Percentiles rank a stretch among this genome's conserved stretches.
Conservation (phyloP, 1,284 basidiomycete genomes). For the Ceratobasidium sp. region DNA sequence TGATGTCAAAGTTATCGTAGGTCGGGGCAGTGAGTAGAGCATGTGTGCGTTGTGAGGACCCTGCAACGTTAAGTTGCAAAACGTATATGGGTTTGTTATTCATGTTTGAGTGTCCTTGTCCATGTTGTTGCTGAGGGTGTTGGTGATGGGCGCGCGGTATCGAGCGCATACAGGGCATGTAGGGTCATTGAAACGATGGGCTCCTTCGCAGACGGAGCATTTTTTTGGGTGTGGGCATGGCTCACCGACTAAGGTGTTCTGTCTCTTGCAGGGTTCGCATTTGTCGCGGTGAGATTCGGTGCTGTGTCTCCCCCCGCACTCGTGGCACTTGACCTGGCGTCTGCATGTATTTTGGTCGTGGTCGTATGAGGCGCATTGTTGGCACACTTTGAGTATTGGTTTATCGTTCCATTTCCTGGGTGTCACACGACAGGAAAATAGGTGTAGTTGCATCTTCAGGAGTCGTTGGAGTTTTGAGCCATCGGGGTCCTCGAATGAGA, state of each 20-base stretch:
- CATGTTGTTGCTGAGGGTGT: not conserved
- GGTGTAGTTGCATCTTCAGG: not conserved
- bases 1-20: not conserved
- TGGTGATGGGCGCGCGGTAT: not conserved
- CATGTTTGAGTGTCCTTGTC: not conserved
- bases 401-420: not conserved
- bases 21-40: not conserved
- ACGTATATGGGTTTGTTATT: not conserved
- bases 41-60: not conserved
- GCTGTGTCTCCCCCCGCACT: not conserved
- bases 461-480: not conserved
- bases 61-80: slow-evolving; percentile 13
- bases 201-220: not conserved
- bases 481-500: slow-evolving; percentile 1
- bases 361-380: not conserved
- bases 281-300: not conserved
- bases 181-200: not conserved
- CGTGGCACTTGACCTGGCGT: not conserved
- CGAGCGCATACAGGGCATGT: not conserved
- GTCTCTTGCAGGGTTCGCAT: not conserved
- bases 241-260: not conserved
- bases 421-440: not conserved
- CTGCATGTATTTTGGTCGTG: not conserved
- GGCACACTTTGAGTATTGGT: not conserved
- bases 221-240: not conserved